Evolutionary conservation across 352 stramenopile genomes (phyloP).

Genomic region (Globisporangium solare): DNA sequence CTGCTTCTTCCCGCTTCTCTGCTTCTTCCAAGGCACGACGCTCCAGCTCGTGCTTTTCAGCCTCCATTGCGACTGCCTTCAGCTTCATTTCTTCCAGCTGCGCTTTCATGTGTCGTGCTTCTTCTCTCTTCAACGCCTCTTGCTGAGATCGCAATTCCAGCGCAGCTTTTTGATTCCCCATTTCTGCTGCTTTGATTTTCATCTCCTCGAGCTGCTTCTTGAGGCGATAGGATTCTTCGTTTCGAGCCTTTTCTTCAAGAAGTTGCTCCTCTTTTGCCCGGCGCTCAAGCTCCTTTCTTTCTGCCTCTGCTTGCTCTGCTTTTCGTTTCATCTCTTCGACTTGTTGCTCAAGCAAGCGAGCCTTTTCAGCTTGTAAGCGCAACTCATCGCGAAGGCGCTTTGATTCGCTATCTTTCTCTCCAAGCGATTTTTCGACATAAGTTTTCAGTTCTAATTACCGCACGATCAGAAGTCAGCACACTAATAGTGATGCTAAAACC

Average conservation of each 20-base stretch:
- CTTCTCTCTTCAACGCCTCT: slow-evolving; percentile 32
- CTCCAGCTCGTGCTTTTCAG: slow-evolving; percentile 47
- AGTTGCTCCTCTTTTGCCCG: slow-evolving; percentile 27
- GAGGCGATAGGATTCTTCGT: slow-evolving; percentile 34
- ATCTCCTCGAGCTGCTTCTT: slow-evolving; percentile 58
- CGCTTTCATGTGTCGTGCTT: slow-evolving; percentile 32
- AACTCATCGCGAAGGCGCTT: slow-evolving; percentile 63
- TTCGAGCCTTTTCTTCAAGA: slow-evolving; percentile 32
- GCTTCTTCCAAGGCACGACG: slow-evolving; percentile 31
- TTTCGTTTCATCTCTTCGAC: slow-evolving; percentile 53
- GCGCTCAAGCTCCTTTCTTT: slow-evolving; percentile 43
- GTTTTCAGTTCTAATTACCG: slow-evolving; percentile 37
- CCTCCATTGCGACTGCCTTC: slow-evolving; percentile 42
- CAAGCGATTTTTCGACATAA: slow-evolving; percentile 57
- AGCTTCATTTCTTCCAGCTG: slow-evolving; percentile 44
- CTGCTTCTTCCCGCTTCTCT: slow-evolving; percentile 52
- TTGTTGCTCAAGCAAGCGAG: slow-evolving; percentile 44
- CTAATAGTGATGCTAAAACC: background rate
- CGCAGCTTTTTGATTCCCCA: slow-evolving; percentile 33
- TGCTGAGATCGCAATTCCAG: slow-evolving; percentile 29
- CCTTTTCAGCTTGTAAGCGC: slow-evolving; percentile 48
- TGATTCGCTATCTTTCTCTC: slow-evolving; percentile 60
- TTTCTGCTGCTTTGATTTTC: slow-evolving; percentile 28
- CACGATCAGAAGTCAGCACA: background rate
- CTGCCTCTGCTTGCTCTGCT: slow-evolving; percentile 28